phyloP scores from a whole-genome alignment of 2,329 filamentous ascomycete species.

The Exophiala lecanii-corni region DNA sequence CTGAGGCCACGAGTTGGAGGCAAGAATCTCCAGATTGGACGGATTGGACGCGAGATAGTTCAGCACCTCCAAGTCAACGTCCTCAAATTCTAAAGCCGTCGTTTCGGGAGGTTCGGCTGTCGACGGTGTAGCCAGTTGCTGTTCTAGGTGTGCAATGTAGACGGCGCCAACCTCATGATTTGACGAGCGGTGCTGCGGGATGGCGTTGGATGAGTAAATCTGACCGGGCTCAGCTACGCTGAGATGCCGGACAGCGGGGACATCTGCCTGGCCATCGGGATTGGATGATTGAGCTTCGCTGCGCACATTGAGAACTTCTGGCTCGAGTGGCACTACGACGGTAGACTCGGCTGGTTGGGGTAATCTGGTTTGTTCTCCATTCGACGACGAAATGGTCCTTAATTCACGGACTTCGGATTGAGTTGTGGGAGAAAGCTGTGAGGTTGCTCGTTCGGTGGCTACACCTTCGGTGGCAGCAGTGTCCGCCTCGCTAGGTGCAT shows the following conservation, averaged over 20 bases:
- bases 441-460: not conserved
- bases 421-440: not conserved
- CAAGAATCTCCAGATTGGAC: constrained; percentile 1
- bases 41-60: constrained; percentile 5
- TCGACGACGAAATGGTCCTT: too few relatives aligned
- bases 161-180: not conserved
- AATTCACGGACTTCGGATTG: not conserved
- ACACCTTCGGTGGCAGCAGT: too few relatives aligned
- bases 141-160: not conserved
- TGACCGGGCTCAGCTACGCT: not conserved
- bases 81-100: not conserved
- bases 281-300: too few relatives aligned
- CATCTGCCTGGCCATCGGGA: too few relatives aligned
- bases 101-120: too few relatives aligned
- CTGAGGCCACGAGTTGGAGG: not conserved
- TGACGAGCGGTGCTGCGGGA: too few relatives aligned
- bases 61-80: constrained; percentile 4
- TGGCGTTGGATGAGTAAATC: too few relatives aligned
- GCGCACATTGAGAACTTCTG: too few relatives aligned
- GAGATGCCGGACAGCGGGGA: not conserved
- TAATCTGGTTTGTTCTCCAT: too few relatives aligned
- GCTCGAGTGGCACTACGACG: too few relatives aligned
- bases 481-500: not conserved
- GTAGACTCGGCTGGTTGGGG: too few relatives aligned
- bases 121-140: not conserved